Conservation (phyloP, 441 rosid species). For the Daphne laureola region DNA sequence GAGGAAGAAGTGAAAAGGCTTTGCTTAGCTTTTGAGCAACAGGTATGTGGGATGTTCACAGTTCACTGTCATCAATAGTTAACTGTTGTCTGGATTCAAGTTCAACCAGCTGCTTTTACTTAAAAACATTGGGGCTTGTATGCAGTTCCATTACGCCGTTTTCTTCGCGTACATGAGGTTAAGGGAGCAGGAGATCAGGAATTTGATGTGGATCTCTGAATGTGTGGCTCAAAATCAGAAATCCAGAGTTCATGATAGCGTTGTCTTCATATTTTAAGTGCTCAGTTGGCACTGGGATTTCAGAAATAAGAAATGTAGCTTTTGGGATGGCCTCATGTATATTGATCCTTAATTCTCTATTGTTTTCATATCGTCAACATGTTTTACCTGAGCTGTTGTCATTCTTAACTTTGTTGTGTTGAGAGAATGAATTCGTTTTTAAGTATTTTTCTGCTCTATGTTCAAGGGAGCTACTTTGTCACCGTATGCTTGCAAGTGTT, state of each 20-base stretch:
- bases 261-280: slow-evolving; percentile 74
- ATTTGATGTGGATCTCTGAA: slow-evolving; percentile 95
- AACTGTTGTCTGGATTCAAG: too few species aligned
- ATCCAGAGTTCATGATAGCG: slow-evolving; percentile 95
- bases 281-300: not conserved
- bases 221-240: slow-evolving; percentile 99
- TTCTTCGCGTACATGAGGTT: slow-evolving; percentile 94
- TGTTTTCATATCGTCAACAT: not conserved
- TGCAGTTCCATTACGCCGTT: slow-evolving; percentile 89
- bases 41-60: slow-evolving; percentile 38
- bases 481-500: not conserved
- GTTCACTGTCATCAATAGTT: too few species aligned
- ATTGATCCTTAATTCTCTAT: not conserved
- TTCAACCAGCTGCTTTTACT: slow-evolving; percentile 56
- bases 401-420: not conserved
- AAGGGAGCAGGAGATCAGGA: slow-evolving; percentile 97
- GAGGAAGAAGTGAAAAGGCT: slow-evolving; percentile 99
- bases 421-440: not conserved
- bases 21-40: slow-evolving; percentile 91
- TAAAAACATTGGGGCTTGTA: slow-evolving; percentile 79
- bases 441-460: not conserved
- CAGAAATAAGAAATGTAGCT: slow-evolving; percentile 1
- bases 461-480: too few species aligned
- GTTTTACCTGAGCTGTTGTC: slow-evolving; percentile 1
- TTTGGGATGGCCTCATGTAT: slow-evolving; percentile 6